Base-by-base conservation (phyloP, 2,329 filamentous ascomycete genomes). In the Talaromyces sp. region DNA sequence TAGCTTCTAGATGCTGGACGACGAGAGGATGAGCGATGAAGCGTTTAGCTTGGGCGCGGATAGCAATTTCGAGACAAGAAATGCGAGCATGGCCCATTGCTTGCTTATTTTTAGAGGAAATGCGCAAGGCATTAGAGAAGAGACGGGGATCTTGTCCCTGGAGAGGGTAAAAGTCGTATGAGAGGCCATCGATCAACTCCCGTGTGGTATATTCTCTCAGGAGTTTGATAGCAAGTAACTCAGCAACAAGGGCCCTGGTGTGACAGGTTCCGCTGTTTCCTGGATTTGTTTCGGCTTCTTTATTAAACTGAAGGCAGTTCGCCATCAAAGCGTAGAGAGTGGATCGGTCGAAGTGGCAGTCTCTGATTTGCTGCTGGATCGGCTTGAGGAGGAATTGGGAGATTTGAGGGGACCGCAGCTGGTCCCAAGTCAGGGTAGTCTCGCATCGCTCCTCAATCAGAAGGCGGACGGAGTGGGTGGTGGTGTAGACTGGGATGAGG, bases 321-420 rank as follows among this genome's bases (percentile, higher is more conserved):
- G 93, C 92, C 83, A 97, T 89, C 67, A 98, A 79, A 2, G 92
- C 92, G 77, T 96, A 97, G 42, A 97, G 75, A 0, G 92, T 95
- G 10, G 91, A 93, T 55, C 90, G 85, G 32, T 89, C 93, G 74
- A 96, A 93, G 75, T 96, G 91, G 57, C 90, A 86, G 17, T 85
- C 82, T 63, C 89, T 87, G 65, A 97, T 93, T 73, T 93, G 89
- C 72, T 95, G 90, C 75, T 95, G 92, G 80, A 97, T 95, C 2
- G 93, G 93, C 80, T 97, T 97, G 72, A 97, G 85, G 39, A 98
- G 84, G 73, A 98, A 98, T 72, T 96, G 93, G 17, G 92, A 96
- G 61, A 98, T 89, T 73, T 98, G 93, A 3, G 93, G 93, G n/a
- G 92, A 96, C 65, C 93, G 87, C 65, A 98, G 82, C 74, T 98